phyloP scores from a whole-genome alignment of 2,329 filamentous ascomycete genomes.

The Fusarium sambucinum region DNA sequence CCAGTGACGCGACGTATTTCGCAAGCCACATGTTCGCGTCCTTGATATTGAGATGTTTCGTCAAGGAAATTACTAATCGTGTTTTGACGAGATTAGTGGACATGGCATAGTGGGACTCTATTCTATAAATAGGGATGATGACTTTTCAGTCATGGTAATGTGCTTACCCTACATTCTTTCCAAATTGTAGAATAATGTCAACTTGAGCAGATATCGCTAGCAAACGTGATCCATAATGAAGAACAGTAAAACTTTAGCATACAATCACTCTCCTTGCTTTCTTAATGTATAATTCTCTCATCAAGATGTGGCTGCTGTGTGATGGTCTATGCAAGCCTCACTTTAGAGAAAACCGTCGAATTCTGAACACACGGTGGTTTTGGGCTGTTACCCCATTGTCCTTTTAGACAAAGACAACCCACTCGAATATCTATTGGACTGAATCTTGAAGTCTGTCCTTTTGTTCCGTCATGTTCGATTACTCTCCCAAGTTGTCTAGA shows the following conservation, averaged over 20 bases:
- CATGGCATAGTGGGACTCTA: not conserved
- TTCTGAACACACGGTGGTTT: too few species aligned
- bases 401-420: not conserved
- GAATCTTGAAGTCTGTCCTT: not conserved
- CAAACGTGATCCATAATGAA: not conserved
- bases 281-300: too few species aligned
- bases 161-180: not conserved
- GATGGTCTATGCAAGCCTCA: too few species aligned
- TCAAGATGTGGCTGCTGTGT: too few species aligned
- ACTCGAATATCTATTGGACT: not conserved
- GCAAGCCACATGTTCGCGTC: slow-evolving; percentile 12
- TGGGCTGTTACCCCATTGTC: too few species aligned
- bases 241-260: too few species aligned
- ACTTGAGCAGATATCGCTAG: not conserved
- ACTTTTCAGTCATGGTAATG: not conserved
- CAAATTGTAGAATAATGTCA: not conserved
- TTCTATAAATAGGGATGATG: not conserved
- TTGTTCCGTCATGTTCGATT: accelerated
- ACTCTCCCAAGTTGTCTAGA: not conserved
- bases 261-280: too few species aligned
- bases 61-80: not conserved
- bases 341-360: too few species aligned
- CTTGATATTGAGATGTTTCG: not conserved
- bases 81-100: not conserved
- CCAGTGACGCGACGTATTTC: not conserved